Percentiles rank a stretch among this genome's conserved stretches.
phyloP scores from a whole-genome alignment of 352 stramenopile genomes.

The Pythium folliculosum region DNA sequence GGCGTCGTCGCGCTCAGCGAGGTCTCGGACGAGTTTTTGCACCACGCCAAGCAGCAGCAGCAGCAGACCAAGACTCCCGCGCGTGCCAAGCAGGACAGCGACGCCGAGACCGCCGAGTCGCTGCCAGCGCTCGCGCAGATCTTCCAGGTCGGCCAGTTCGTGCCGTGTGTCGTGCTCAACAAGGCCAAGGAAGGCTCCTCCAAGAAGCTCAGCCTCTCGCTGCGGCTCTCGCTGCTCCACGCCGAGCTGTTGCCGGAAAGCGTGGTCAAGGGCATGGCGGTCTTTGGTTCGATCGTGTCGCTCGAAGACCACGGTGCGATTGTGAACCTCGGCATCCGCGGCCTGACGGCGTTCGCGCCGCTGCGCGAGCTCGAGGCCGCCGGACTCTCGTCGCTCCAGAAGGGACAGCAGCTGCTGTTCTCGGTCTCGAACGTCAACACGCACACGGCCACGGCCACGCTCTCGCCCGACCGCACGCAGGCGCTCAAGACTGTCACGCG shows the following conservation, averaged over 20 bases:
- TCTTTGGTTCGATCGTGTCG: slow-evolving; percentile 88
- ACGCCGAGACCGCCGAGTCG: slow-evolving; percentile 23
- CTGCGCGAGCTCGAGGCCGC: slow-evolving; percentile 63
- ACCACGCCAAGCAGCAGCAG: slow-evolving; percentile 26
- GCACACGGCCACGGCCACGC: slow-evolving; percentile 74
- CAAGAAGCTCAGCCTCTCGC: slow-evolving; percentile 91
- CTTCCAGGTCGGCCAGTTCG: slow-evolving; percentile 83
- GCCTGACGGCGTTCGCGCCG: slow-evolving; percentile 74
- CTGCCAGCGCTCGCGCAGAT: slow-evolving; percentile 53
- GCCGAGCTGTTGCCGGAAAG: slow-evolving; percentile 59
- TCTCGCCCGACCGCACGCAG: slow-evolving; percentile 64
- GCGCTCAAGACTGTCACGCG: slow-evolving; percentile 80
- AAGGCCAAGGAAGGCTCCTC: slow-evolving; percentile 69
- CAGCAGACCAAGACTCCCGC: slow-evolving; percentile 31
- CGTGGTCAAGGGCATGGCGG: slow-evolving; percentile 63
- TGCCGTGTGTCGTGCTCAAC: slow-evolving; percentile 79
- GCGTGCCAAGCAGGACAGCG: background rate
- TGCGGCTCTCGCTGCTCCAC: slow-evolving; percentile 88
- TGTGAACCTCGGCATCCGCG: slow-evolving; percentile 88
- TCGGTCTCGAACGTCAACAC: slow-evolving; percentile 71
- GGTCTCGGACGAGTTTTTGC: slow-evolving; percentile 79
- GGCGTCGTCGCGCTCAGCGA: slow-evolving; percentile 85
- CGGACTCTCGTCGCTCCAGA: slow-evolving; percentile 28
- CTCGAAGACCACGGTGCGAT: slow-evolving; percentile 95
- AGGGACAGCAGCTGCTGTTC: slow-evolving; percentile 72